Base-by-base conservation (phyloP, 202 grass and related monocot genomes). In the Carex arenaria region DNA sequence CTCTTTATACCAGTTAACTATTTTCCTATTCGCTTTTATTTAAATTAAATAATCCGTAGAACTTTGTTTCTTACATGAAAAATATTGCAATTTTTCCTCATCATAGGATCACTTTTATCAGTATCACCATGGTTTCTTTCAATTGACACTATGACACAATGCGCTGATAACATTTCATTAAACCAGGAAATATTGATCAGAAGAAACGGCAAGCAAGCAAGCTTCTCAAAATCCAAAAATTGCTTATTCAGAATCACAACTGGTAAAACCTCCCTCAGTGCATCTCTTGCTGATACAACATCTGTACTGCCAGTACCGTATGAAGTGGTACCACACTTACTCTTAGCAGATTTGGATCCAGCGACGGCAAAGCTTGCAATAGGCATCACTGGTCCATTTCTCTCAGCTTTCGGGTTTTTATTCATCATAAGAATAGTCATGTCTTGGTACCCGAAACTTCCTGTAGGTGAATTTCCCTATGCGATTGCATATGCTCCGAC, bases 361-460 rank as follows among this genome's bases (percentile, higher is more conserved):
- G 86, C 88, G 38, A 94, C 89, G 71, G 91, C 91, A 30, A 93
- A 80, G 85, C 34, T 80, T 40, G 87, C 62, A 67, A 80, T 93
- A 10, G 84, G 82, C 18, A 69, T 95, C 81, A 68, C 85, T 9
- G 95, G 93, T 49, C 91, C 92, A 83, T 86, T 88, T 82, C 88
- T 95, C 69, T 98, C 93, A 23, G 92, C 90, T 32, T 43, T 98
- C 3, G 86, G 92, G 3, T 95, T 98, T 84, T 86, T 95, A 61
- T 98, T 98, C 86, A 89, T 95, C 82, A 17, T 79, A 7, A 90
- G 91, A 72, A 95, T 98, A 82, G 85, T 98, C 61, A 95, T 98
- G 95, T 98, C 95, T 30, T 98, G 95, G 93, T 95, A 98, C 80
- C 95, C 95, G 10, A 85, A 89, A 90, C 89, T 98, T 9, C 91